Conservation (phyloP, 2,329 filamentous ascomycete species). For the Aspergillus viridinutans region DNA sequence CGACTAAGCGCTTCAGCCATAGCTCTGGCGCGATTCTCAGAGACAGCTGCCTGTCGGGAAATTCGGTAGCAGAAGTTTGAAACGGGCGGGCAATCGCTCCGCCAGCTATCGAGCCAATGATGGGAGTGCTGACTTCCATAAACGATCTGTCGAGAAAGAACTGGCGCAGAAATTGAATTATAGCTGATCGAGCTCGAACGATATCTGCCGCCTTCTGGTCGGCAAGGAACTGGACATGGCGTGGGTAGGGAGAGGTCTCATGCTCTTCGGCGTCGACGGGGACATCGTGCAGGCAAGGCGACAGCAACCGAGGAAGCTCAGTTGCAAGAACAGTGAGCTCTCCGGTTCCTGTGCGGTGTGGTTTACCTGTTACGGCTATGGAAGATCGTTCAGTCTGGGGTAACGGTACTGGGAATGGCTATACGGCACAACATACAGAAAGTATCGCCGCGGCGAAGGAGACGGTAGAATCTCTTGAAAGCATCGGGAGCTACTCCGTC, state of each 20-base stretch:
- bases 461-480: slow-evolving; percentile 59
- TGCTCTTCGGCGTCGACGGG: slow-evolving; percentile 66
- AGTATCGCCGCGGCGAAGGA: slow-evolving; percentile 76
- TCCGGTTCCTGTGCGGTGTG: slow-evolving; percentile 66
- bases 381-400: slow-evolving; percentile 11
- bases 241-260: slow-evolving; percentile 69
- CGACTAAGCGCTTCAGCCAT: slow-evolving; percentile 86
- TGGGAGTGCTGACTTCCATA: slow-evolving; percentile 85
- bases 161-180: slow-evolving; percentile 69
- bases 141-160: slow-evolving; percentile 71
- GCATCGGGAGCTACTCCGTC: slow-evolving; percentile 35
- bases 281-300: slow-evolving; percentile 74
- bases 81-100: slow-evolving; percentile 87
- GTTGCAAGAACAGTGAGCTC: slow-evolving; percentile 70
- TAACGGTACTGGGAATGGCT: slow-evolving; percentile 6
- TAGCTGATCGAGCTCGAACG: slow-evolving; percentile 67
- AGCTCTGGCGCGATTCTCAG: slow-evolving; percentile 90
- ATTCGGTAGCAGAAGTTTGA: slow-evolving; percentile 71
- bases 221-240: slow-evolving; percentile 82
- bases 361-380: slow-evolving; percentile 64
- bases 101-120: slow-evolving; percentile 76
- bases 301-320: slow-evolving; percentile 65
- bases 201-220: slow-evolving; percentile 65
- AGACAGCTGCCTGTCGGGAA: slow-evolving; percentile 66
- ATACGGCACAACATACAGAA: slow-evolving; percentile 58